phyloP scores from a whole-genome alignment of 2,329 filamentous ascomycete species.

The Tolypocladium tundrense region DNA sequence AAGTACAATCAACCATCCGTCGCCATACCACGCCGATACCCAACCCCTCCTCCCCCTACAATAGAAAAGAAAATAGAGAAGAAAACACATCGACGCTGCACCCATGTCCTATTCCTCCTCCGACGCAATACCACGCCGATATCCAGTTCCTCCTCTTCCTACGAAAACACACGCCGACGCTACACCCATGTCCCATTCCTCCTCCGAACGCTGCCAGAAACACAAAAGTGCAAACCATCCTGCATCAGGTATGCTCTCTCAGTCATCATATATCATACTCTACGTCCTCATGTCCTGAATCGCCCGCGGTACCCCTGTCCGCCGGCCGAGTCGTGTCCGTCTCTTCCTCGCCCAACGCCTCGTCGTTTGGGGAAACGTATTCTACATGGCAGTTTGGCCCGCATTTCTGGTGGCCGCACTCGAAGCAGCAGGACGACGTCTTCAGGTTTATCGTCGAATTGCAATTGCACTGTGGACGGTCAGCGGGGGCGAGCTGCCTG shows the following conservation, averaged over 20 bases:
- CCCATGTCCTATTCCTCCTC: too few relatives aligned
- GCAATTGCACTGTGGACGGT: conserved; percentile 11
- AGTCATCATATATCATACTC: background rate
- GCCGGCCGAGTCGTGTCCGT: background rate
- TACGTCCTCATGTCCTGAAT: background rate
- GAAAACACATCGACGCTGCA: too few relatives aligned
- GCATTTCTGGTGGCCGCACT: conserved; percentile 5
- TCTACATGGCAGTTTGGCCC: conserved; percentile 1
- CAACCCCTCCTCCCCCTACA: too few relatives aligned
- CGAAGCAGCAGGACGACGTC: conserved; percentile 4
- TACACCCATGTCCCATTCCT: background rate
- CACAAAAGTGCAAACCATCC: background rate
- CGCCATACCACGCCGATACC: too few relatives aligned
- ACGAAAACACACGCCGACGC: background rate
- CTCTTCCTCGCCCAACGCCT: background rate
- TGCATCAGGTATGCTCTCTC: too few relatives aligned
- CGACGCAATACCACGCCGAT: too few relatives aligned
- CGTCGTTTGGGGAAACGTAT: background rate
- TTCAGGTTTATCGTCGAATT: conserved; percentile 3
- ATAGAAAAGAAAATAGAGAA: too few relatives aligned
- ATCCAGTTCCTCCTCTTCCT: too few relatives aligned
- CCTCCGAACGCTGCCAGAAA: background rate
- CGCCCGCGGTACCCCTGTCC: background rate
- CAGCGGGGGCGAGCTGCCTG: background rate
- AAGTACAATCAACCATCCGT: too few relatives aligned